These are phyloP conservation scores for Suillus placidus DNA, from an alignment of 768 basidiomycete species.

Conservation along the genomic window DNA sequence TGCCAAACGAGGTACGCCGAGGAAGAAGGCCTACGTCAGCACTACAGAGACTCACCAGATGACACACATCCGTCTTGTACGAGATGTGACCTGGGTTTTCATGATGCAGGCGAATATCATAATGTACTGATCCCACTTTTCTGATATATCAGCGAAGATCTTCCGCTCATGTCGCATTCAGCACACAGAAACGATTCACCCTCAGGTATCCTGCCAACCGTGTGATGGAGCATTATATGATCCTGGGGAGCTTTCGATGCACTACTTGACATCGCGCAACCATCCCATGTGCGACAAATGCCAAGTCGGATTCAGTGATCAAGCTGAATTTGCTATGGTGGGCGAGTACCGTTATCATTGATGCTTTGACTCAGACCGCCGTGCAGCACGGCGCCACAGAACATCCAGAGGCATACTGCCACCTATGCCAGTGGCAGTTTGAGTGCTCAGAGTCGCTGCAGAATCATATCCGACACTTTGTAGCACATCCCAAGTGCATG, in stretches of 20 bases:
- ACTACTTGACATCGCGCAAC: conserved; percentile 30
- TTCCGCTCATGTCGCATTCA: conserved; percentile 18
- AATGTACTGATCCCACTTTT: conserved; percentile 28
- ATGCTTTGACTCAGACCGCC: conserved; percentile 17
- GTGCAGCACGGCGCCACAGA: conserved; percentile 32
- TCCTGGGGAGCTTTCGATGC: conserved; percentile 23
- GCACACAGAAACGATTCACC: conserved; percentile 44
- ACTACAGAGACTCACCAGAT: conserved; percentile 41
- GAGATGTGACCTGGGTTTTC: conserved; percentile 38
- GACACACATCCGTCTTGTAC: conserved; percentile 41
- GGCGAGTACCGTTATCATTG: conserved; percentile 13
- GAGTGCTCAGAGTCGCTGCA: conserved; percentile 38
- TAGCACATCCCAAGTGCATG: conserved; percentile 48
- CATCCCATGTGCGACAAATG: conserved; percentile 33
- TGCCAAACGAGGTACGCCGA: conserved; percentile 30
- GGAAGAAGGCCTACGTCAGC: conserved; percentile 40
- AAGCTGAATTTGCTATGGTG: conserved; percentile 30
- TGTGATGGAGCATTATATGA: conserved; percentile 30
- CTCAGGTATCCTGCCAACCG: conserved; percentile 37
- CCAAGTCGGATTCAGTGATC: conserved; percentile 30
- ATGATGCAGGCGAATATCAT: conserved; percentile 28
- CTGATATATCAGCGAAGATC: conserved; percentile 4
- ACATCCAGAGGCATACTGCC: conserved; percentile 38
- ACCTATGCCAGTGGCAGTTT: conserved; percentile 44
- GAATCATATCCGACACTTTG: conserved; percentile 45